Base-by-base conservation (phyloP, 306 rosid genomes). In the Psophocarpus tetragonolobus region DNA sequence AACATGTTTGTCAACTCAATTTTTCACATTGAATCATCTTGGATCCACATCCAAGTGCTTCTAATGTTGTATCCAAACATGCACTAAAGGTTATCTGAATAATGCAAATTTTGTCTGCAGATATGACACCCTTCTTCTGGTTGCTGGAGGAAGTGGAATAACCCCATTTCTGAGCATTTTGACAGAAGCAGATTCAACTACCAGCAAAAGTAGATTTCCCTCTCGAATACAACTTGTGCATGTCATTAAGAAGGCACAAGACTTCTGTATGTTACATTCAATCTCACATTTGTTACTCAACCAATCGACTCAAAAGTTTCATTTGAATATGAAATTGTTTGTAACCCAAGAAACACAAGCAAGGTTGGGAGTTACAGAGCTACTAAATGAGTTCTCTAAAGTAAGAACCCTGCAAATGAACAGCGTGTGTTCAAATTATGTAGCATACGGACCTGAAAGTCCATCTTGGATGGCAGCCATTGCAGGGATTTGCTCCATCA, bases 61-160 rank as follows among this genome's bases (percentile, higher is more conserved):
- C n/a, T n/a, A n/a, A n/a, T n/a, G n/a, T n/a, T n/a, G n/a, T n/a
- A n/a, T n/a, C n/a, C n/a, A n/a, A n/a, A n/a, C n/a, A n/a, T n/a
- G n/a, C n/a, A n/a, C n/a, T n/a, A n/a, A n/a, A n/a, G 53, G 71
- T 76, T 44, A 69, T 76, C 4, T 4, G 4, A 51, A 71, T 73
- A 33, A 71, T 23, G 33, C 4, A 26, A 47, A 44, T 4, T 2
- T 54, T 64, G 62, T 81, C 26, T 82, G 97, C 97, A 95, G 97
- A 70, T 80, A 88, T 87, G 97, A 95, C 76, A 80, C 84, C 71
- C 71, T 95, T 63, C 84, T 91, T 82, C 81, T 90, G 72, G 77
- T 95, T 63, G 97, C 96, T 4, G 97, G 98, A 67, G 98, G 97
- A 78, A 91, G 91, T 67, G 98, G 97, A 65, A 75, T 95, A 82